These are phyloP conservation scores for Gastrolobium villosum DNA, from an alignment of 306 rosid species.

Conservation along the genomic window DNA sequence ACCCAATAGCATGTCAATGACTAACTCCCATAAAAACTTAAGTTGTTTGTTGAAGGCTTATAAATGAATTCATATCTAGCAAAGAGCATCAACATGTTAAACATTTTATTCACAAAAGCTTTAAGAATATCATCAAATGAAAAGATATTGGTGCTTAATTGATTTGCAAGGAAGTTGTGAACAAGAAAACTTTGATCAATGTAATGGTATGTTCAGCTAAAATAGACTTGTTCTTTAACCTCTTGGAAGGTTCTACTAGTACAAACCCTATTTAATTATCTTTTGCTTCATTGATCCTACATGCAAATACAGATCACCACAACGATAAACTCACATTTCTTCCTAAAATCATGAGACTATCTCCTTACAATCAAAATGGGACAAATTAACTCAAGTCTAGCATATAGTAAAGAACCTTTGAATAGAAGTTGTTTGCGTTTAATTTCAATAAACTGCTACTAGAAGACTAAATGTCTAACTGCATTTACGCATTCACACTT, in stretches of 20 bases:
- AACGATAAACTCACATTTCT: not conserved
- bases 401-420: not conserved
- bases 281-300: not conserved
- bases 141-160: not conserved
- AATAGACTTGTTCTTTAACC: not conserved
- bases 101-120: not conserved
- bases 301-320: not conserved
- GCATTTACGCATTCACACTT: not conserved
- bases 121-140: constrained; percentile 17
- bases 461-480: not conserved
- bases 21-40: not conserved
- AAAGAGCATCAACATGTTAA: not conserved
- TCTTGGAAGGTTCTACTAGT: not conserved
- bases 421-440: not conserved
- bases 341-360: not conserved
- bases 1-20: not conserved
- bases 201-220: not conserved
- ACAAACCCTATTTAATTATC: not conserved
- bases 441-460: constrained; percentile 1
- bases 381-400: not conserved
- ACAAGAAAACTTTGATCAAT: not conserved
- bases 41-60: not conserved
- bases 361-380: not conserved
- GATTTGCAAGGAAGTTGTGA: constrained; percentile 15
- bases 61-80: not conserved